Evolutionary conservation across 2,329 filamentous ascomycete species (phyloP).

Genomic region (Colletotrichum sp.): DNA sequence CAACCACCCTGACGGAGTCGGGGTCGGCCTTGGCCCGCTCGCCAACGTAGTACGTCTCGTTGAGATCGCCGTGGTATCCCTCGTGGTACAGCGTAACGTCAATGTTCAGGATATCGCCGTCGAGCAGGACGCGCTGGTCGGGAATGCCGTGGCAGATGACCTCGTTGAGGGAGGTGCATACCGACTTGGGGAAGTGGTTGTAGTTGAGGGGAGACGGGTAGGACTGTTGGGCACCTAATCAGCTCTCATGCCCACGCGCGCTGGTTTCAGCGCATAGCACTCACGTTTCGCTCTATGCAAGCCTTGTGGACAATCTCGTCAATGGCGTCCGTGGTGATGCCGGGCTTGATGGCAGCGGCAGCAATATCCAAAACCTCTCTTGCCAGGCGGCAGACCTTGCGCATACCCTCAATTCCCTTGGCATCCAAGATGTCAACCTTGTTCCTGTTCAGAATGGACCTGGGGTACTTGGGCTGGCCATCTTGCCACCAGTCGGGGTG

Average conservation of each 20-base stretch:
- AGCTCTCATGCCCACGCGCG: background rate
- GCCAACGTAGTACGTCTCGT: slow-evolving; percentile 98
- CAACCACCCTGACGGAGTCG: slow-evolving; percentile 88
- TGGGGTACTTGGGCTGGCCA: slow-evolving; percentile 72
- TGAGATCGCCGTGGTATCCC: slow-evolving; percentile 94
- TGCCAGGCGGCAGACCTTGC: slow-evolving; percentile 85
- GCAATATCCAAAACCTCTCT: slow-evolving; percentile 94
- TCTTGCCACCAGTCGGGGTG: slow-evolving; percentile 88
- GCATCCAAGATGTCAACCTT: slow-evolving; percentile 85
- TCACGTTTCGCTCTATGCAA: slow-evolving; percentile 88
- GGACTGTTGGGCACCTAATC: slow-evolving; percentile 58
- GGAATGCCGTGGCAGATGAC: slow-evolving; percentile 99
- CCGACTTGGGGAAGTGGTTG: slow-evolving; percentile 95
- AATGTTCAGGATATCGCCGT: slow-evolving; percentile 97
- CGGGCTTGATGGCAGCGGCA: slow-evolving; percentile 82
- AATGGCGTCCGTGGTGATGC: slow-evolving; percentile 93
- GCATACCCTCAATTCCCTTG: slow-evolving; percentile 85
- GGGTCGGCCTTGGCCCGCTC: slow-evolving; percentile 83
- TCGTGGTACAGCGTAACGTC: slow-evolving; percentile 94
- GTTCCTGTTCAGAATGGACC: slow-evolving; percentile 70
- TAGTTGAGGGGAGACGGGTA: slow-evolving; percentile 97
- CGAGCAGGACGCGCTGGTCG: slow-evolving; percentile 82
- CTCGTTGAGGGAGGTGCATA: slow-evolving; percentile 96
- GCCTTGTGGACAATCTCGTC: slow-evolving; percentile 96
- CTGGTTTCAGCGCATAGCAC: slow-evolving; percentile 32